phyloP scores from a whole-genome alignment of 1,139 yeast species.

The Blastobotrys persicus region DNA sequence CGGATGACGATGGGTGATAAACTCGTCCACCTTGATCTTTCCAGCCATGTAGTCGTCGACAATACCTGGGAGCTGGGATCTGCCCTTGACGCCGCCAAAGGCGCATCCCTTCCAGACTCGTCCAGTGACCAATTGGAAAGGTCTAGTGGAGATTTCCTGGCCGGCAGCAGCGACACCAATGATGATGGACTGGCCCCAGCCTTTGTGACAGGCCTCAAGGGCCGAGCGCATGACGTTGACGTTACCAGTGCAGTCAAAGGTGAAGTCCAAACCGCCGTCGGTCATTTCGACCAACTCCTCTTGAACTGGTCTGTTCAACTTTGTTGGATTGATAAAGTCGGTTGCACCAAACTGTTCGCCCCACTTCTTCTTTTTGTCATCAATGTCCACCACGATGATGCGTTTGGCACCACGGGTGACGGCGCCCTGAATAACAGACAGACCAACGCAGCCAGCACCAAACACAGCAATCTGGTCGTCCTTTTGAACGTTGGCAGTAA shows the following conservation, averaged over 20 bases:
- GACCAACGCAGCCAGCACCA: constrained; percentile 97
- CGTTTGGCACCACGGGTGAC: constrained; percentile 72
- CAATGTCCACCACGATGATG: constrained; percentile 86
- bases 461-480: constrained; percentile 96
- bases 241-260: constrained; percentile 98
- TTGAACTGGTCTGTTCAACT: constrained; percentile 70
- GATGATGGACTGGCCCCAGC: constrained; percentile 94
- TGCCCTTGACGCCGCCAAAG: constrained; percentile 97
- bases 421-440: constrained; percentile 95
- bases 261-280: constrained; percentile 94
- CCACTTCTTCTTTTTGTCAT: constrained; percentile 81
- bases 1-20: constrained; percentile 84
- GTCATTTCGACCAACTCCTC: constrained; percentile 83
- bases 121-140: constrained; percentile 98
- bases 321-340: constrained; percentile 82
- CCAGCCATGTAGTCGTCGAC: constrained; percentile 85
- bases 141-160: constrained; percentile 91
- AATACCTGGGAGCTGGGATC: constrained; percentile 88
- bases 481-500: constrained; percentile 85
- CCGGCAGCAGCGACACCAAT: constrained; percentile 99
- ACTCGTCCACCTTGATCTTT: constrained; percentile 86
- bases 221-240: constrained; percentile 93
- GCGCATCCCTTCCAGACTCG: constrained; percentile 99
- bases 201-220: constrained; percentile 95
- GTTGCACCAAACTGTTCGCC: constrained; percentile 92